A percentile compares a stretch with the other conserved stretches of the same genome.
Conservation (phyloP, 1,139 yeast genomes). For the Saccharomyces uvarum region DNA sequence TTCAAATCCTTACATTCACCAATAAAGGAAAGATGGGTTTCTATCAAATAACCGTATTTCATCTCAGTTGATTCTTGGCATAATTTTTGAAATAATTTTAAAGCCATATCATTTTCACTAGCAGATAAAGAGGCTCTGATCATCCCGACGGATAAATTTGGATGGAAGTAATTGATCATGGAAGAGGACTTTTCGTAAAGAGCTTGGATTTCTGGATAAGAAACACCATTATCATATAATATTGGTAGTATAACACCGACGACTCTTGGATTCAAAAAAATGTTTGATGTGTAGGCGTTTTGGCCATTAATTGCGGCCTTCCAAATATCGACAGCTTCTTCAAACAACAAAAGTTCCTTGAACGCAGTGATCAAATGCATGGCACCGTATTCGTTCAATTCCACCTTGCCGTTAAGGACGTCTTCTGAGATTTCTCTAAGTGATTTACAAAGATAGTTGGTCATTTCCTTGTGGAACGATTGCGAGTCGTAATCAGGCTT, state of each 20-base stretch:
- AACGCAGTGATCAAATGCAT: slow-evolving; percentile 53
- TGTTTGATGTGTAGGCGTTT: slow-evolving; percentile 25
- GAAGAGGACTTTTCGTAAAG: slow-evolving; percentile 40
- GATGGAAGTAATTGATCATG: slow-evolving; percentile 36
- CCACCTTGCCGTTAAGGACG: slow-evolving; percentile 35
- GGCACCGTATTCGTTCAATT: slow-evolving; percentile 45
- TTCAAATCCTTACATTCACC: slow-evolving; percentile 71
- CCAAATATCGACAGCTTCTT: slow-evolving; percentile 51
- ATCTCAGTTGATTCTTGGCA: slow-evolving; percentile 34
- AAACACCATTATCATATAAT: slow-evolving; percentile 53
- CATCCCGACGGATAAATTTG: slow-evolving; percentile 53
- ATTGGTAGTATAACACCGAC: slow-evolving; percentile 68
- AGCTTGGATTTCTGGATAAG: slow-evolving; percentile 51
- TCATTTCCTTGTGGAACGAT: slow-evolving; percentile 44
- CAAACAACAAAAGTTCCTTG: slow-evolving; percentile 44
- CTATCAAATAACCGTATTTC: slow-evolving; percentile 43
- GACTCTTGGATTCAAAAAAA: slow-evolving; percentile 46
- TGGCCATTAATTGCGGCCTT: slow-evolving; percentile 36
- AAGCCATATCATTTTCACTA: slow-evolving; percentile 44
- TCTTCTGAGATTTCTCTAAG: slow-evolving; percentile 45
- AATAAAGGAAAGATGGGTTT: slow-evolving; percentile 70
- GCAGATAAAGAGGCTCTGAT: slow-evolving; percentile 51
- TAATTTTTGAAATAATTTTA: slow-evolving; percentile 41
- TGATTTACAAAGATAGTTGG: slow-evolving; percentile 39
- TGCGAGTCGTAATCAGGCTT: slow-evolving; percentile 50